Evolutionary conservation across 2,329 filamentous ascomycete species (phyloP), one percentile per base, ranked within the genome.

Genomic region (Phialemonium atrogriseum): DNA sequence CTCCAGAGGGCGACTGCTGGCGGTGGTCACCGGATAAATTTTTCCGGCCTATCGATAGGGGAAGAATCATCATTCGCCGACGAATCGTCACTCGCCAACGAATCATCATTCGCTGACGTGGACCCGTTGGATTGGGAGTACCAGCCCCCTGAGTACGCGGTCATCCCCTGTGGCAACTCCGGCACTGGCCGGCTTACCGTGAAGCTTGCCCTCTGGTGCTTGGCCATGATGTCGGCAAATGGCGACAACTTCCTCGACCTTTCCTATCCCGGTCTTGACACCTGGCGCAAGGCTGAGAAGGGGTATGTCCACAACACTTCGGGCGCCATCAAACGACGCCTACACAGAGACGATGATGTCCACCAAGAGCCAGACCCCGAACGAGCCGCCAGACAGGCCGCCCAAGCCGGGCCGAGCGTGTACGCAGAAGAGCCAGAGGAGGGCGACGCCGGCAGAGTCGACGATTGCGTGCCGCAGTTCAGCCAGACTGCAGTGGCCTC

Each of bases 191-290:
- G 13, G 24, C 24, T 26, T 13, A 26, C 24, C 9, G 24, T 26
- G 9, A 26, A 26, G 13, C 24, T 26, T 7, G 24, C 24, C 13
- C 24, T 26, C 13, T 26, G 24, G 24, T 10, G 24, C 12, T 13
- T 26, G 12, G 24, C 24, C 24, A 26, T 26, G 24, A 26, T 26
- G 24, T 9, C 24, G 13, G 24, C 24, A 9, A 26, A 26, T 13
- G 24, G 24, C 8, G 24, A 13, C 24, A 10, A 13, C 13, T 7
- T 10, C 7, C 10, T 26, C 9, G 24, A 26, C 24, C 14, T 10
- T 13, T 26, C 24, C 13, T 26, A 26, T 26, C 24, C 24, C 24
- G 24, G 9, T 8, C 24, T 26, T 14, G 24, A 26, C 24, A 10
- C 24, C 7, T 26, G 24, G 24, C 24, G 13, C 13, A 10, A 26